Base-by-base conservation (phyloP, 192 early-diverging fungal species). In the Backusella westeae region DNA sequence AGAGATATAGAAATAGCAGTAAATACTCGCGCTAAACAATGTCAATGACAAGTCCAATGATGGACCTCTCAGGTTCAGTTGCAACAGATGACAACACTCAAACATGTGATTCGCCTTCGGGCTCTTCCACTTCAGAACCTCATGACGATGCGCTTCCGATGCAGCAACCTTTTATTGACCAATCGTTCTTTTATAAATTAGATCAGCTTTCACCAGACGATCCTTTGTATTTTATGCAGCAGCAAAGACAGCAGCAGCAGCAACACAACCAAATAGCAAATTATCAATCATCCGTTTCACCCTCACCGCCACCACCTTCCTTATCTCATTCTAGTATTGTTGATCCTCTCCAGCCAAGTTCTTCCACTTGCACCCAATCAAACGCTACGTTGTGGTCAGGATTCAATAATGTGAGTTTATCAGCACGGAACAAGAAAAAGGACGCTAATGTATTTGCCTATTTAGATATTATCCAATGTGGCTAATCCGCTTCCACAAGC, bases 401-500 rank as follows among this genome's bases (percentile, higher is more conserved):
- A 14, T 78, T 78, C 21, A 78, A 78, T 21, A 78, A 59, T n/a
- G 77, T 78, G 68, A 74, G 67, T 63, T 39, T 44, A 49, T 49
- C 46, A 49, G 46, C 10, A 3, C 3, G 3, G 1, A 63, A 4
- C 10, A n/a, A 9, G 21, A n/a, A 67, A 10, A 9, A 9, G 1
- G 42, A 36, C 39, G 12, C n/a, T 41, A 41, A 59, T 34, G 7
- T 65, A n/a, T 3, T 21, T 77, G 7, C n/a, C 34, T 49, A 56
- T 17, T 38, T 73, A 79, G 78, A 75, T 79, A 19, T 36, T 80
- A 23, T 53, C 72, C 34, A 74, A 78, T 53, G 65, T 68, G 23
- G 71, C 77, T 35, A 80, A 80, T 42, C 78, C 78, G 44, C 75
- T 80, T 67, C 78, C 78, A n/a, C 78, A 80, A 42, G 74, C 78